phyloP scores from a whole-genome alignment of 768 basidiomycete species.

The Termitomyces sp. region DNA sequence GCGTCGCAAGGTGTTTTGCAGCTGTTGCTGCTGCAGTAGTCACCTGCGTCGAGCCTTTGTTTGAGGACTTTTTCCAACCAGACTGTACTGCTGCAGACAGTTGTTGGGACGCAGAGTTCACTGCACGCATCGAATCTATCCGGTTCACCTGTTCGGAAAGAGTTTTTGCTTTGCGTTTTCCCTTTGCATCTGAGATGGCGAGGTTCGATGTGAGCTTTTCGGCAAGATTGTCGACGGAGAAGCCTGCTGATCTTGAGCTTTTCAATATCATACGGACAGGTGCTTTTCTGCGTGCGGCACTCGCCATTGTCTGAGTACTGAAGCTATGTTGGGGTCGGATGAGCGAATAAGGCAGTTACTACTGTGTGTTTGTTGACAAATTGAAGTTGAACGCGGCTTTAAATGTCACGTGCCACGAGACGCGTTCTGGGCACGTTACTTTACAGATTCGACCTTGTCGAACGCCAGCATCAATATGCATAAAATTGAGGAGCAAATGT shows the following conservation, averaged over 20 bases:
- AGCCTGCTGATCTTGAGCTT: background rate
- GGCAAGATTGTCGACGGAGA: constrained; percentile 22
- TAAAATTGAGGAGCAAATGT: too few relatives aligned
- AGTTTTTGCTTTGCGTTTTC: constrained; percentile 23
- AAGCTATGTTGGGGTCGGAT: background rate
- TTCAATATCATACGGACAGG: background rate
- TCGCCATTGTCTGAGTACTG: background rate
- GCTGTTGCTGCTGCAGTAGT: constrained; percentile 34
- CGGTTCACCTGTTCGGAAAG: constrained; percentile 30
- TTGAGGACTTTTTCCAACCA: constrained; percentile 50
- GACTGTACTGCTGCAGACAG: constrained; percentile 47
- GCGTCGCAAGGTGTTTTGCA: constrained; percentile 34
- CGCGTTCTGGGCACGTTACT: background rate
- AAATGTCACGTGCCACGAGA: background rate
- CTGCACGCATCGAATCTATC: constrained; percentile 50
- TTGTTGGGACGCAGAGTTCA: constrained; percentile 58
- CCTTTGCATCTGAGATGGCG: constrained; percentile 22
- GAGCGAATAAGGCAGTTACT: background rate
- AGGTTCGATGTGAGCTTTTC: constrained; percentile 22
- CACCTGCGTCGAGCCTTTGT: constrained; percentile 22
- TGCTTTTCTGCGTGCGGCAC: background rate
- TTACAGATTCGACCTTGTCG: too few relatives aligned
- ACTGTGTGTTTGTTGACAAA: background rate
- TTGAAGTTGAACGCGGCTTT: background rate
- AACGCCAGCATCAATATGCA: too few relatives aligned